Conservation (phyloP, 2,329 filamentous ascomycete genomes). For the Dichotomopilus funicola region DNA sequence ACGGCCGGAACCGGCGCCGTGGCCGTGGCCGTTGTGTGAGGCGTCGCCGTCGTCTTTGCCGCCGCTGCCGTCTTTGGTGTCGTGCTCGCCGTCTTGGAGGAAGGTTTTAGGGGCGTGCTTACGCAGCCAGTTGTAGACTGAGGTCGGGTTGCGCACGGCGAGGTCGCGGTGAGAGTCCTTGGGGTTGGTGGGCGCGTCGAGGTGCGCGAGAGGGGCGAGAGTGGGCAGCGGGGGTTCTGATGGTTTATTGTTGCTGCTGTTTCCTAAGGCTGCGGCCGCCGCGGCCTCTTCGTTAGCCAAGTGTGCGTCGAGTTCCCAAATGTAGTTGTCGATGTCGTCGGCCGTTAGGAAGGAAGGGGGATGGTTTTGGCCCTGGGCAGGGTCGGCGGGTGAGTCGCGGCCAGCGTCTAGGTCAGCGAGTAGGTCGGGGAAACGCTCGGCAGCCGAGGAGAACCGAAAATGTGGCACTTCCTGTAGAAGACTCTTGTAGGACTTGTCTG, state of each 20-base stretch:
- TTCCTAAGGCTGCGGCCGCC: background rate
- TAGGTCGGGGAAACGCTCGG: constrained; percentile 56
- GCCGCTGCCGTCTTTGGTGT: constrained; percentile 33
- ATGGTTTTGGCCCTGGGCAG: constrained; percentile 45
- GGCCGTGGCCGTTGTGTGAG: constrained; percentile 21
- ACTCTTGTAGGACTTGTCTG: constrained; percentile 42
- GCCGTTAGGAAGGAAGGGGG: constrained; percentile 62
- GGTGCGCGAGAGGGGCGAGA: constrained; percentile 42
- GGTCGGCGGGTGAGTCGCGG: constrained; percentile 35
- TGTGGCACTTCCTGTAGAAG: constrained; percentile 50
- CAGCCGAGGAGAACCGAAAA: constrained; percentile 44
- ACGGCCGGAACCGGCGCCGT: constrained; percentile 21
- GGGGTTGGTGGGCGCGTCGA: constrained; percentile 31
- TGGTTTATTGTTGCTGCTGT: constrained; percentile 15
- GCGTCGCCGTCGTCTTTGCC: constrained; percentile 27
- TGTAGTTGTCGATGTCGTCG: constrained; percentile 67
- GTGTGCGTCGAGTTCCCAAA: constrained; percentile 55
- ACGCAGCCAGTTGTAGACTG: constrained; percentile 92
- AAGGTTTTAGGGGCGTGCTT: constrained; percentile 80
- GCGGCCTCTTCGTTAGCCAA: constrained; percentile 38
- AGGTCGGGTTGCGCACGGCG: constrained; percentile 71
- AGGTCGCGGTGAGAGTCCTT: constrained; percentile 40
- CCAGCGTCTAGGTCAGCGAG: constrained; percentile 43
- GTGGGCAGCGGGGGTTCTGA: constrained; percentile 37
- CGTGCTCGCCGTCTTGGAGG: constrained; percentile 63